Base-by-base conservation (phyloP, 305 asterid genomes). In the Rubia peregrina region DNA sequence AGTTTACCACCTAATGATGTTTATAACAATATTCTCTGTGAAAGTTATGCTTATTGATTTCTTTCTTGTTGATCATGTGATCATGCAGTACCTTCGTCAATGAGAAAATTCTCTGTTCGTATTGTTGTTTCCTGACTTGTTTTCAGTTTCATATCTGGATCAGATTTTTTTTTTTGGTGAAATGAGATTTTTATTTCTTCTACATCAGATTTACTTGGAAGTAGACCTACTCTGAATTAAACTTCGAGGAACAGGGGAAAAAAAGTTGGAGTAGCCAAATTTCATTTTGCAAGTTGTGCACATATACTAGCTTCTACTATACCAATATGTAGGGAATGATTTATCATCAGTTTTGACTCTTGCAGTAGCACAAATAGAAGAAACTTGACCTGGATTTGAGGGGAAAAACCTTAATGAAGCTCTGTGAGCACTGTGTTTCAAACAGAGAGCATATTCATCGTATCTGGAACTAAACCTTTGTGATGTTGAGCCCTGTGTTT, bases 61-160 rank as follows among this genome's bases (percentile, higher is more conserved):
- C 85, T 90, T 88, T 85, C 97, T 93, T 7, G 96, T 88, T 56
- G 95, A 90, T 81, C 93, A 88, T 76, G 89, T 89, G 66, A 91
- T 96, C 0, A 80, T 91, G 65, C 87, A 91, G 60, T 91, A 91
- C 75, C 87, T 91, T 61, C 86, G 75, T n/a, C n/a, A n/a, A n/a
- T n/a, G n/a, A n/a, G n/a, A n/a, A n/a, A n/a, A n/a, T n/a, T n/a
- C 44, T 67, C 11, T 67, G 21, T 67, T 16, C 12, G 4, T 67
- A 24, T 13, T 6, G 66, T 81, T 91, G 70, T n/a, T 40, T 65
- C 21, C 2, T 65, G 9, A 9, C 59, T 4, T 69, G 30, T 74
- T 6, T 43, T 65, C 59, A 12, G 10, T 24, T 44, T 12, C 14
- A 49, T 49, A 8, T 49, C 56, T 49, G 17, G 9, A 49, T 49